phyloP scores from a whole-genome alignment of 306 rosid genomes.

The Acacia acuminata region DNA sequence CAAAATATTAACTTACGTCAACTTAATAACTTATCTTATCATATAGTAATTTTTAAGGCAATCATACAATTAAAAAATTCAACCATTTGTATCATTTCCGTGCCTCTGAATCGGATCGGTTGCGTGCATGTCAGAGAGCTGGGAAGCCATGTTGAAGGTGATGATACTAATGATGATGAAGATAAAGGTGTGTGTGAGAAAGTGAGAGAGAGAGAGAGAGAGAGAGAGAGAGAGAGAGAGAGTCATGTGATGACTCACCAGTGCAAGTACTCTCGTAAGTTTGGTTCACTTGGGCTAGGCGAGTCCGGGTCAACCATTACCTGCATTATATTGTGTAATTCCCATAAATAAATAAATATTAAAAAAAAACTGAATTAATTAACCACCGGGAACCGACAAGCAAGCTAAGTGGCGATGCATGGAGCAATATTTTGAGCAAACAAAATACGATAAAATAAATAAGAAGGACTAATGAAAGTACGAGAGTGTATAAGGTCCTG shows the following conservation, averaged over 20 bases:
- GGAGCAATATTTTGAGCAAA: background rate
- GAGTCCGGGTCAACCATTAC: slow-evolving; percentile 48
- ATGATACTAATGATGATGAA: too few relatives aligned
- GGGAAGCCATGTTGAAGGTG: too few relatives aligned
- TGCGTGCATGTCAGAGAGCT: too few relatives aligned
- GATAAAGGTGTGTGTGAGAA: too few relatives aligned
- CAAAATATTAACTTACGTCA: too few relatives aligned
- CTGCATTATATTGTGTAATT: background rate
- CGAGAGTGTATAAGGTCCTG: slow-evolving; percentile 5
- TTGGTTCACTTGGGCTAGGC: slow-evolving; percentile 43
- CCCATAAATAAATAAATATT: too few relatives aligned
- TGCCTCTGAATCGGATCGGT: too few relatives aligned
- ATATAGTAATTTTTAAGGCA: too few relatives aligned
- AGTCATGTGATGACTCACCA: slow-evolving; percentile 23
- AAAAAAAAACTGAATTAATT: background rate
- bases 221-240: background rate
- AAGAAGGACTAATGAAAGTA: background rate
- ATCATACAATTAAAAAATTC: too few relatives aligned
- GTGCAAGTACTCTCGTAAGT: slow-evolving; percentile 36
- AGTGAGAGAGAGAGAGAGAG: background rate
- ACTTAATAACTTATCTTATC: too few relatives aligned
- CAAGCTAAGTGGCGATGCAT: background rate
- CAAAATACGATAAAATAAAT: background rate
- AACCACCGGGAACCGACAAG: background rate
- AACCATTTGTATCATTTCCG: too few relatives aligned